A percentile compares a stretch with the other conserved stretches of the same genome.
Evolutionary conservation across 345 rosid genomes (phyloP).

Genomic region (Brassica cretica): DNA sequence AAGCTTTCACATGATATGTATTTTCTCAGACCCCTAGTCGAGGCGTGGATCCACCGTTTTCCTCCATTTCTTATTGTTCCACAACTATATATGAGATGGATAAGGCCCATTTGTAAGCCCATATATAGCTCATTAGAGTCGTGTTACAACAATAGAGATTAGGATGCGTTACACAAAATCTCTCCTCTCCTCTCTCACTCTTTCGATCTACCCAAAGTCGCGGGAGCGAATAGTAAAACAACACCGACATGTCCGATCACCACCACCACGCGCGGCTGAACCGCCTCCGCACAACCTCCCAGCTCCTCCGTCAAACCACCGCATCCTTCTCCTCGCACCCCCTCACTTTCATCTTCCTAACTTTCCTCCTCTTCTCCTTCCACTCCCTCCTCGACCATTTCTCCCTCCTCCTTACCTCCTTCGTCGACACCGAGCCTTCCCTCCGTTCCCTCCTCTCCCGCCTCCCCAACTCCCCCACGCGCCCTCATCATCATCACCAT

Average conservation of each 20-base stretch:
- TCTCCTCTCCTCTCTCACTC: background rate
- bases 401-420: constrained; percentile 59
- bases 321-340: constrained; percentile 53
- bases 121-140: background rate
- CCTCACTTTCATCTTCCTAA: constrained; percentile 64
- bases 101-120: background rate
- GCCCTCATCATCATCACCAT: constrained; percentile 49
- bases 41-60: too few relatives aligned
- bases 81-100: background rate
- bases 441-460: constrained; percentile 84
- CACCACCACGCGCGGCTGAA: constrained; percentile 47
- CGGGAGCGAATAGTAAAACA: constrained; percentile 35
- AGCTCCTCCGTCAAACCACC: constrained; percentile 55
- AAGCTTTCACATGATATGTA: too few relatives aligned
- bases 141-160: background rate
- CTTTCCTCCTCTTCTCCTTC: constrained; percentile 76
- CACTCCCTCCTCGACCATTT: constrained; percentile 77
- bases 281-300: constrained; percentile 65
- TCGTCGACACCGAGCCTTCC: constrained; percentile 85
- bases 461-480: constrained; percentile 48
- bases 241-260: constrained; percentile 62
- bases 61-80: background rate
- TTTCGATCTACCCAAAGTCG: constrained; percentile 34
- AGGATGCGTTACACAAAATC: background rate
- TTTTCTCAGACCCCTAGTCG: too few relatives aligned